Conservation (phyloP, 805 yeast species). For the Saccharomycopsis javanensis region DNA sequence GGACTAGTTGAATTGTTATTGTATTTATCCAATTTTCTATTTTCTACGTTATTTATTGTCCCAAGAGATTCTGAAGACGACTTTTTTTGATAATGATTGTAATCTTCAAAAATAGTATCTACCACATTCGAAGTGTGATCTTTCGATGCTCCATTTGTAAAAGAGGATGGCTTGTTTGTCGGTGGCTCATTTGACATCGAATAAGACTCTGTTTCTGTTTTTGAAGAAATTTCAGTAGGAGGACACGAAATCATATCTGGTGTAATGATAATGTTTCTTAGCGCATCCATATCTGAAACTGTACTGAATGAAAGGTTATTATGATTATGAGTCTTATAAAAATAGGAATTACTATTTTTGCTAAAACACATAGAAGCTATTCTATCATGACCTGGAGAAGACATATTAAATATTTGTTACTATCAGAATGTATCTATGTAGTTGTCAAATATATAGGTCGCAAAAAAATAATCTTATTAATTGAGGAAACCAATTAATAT, state of each 20-base stretch:
- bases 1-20: background rate
- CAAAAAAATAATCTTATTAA: no score
- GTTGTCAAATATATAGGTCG: no score
- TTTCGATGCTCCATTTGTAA: background rate
- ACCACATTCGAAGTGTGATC: background rate
- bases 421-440: background rate
- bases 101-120: background rate
- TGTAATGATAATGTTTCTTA: slow-evolving; percentile 15
- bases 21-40: background rate
- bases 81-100: no score
- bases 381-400: background rate
- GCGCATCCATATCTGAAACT: slow-evolving; percentile 18
- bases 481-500: no score
- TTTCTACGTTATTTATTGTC: background rate
- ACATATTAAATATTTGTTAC: background rate
- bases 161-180: background rate
- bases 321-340: background rate
- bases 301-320: background rate
- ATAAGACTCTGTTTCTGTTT: no score
- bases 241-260: slow-evolving; percentile 18
- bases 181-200: no score
- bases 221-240: slow-evolving; percentile 5
- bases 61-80: background rate
- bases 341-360: background rate
- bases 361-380: background rate